Evolutionary conservation across 306 rosid genomes (phyloP), one percentile per base, ranked within the genome.

Genomic region (Lotus japonicus): DNA sequence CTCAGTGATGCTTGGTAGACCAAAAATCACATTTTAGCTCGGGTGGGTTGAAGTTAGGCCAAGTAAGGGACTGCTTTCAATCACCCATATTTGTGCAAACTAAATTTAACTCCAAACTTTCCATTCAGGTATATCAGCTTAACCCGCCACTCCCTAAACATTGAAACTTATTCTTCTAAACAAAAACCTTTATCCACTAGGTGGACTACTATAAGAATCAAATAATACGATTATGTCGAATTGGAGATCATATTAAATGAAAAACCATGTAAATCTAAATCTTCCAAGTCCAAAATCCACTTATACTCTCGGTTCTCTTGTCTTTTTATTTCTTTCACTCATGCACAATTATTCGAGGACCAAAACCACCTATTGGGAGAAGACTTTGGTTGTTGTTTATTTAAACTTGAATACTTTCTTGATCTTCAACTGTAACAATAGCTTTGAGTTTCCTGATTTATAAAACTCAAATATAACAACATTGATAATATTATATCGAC

Each of bases 141-240:
- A 49, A 67, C 23, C 44, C 19, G 49, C 41, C 12, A 65, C 9
- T 10, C 59, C 39, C 64, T 66, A 43, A 64, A 65, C 46, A 74
- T 56, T 36, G 28, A 54, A 75, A 23, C 11, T 58, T 7, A 7
- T 10, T 35, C 62, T 50, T 65, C 44, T 23, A 50, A 9, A 23
- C n/a, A 63, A 44, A 64, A 1, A 5, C n/a, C 13, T 43, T 21
- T 8, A 39, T 51, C 14, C 23, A 38, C 31, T 26, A 26, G 4
- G 31, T 26, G 44, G 41, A n/a, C 16, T 4, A 19, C 51, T 61
- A 26, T 38, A 62, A 19, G 36, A 23, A 62, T 19, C 53, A 62
- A 62, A n/a, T 0, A 17, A 62, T 3, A 62, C 42, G n/a, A 10
- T 43, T 9, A 19, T 42, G 52, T 61, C 6, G 11, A 6, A 18